phyloP scores from a whole-genome alignment of 495 filamentous ascomycete genomes.

The Lasiosphaeria hispida region DNA sequence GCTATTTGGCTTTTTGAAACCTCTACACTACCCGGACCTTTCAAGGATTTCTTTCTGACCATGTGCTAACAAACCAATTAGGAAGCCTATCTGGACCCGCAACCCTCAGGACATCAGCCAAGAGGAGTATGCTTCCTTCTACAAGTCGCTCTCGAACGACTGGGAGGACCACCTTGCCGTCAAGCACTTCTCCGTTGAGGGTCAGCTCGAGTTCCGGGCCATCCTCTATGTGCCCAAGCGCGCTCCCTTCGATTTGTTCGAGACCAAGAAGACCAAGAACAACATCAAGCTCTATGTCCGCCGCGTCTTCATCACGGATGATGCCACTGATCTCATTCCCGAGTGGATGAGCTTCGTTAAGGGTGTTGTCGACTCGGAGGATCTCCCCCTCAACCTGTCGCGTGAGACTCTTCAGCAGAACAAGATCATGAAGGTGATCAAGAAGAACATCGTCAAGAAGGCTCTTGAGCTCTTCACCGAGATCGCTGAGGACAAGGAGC shows the following conservation, averaged over 20 bases:
- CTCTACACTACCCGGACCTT: not conserved
- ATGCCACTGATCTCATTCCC: conserved; percentile 97
- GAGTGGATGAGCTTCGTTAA: conserved; percentile 99
- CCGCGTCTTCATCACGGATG: conserved; percentile 99
- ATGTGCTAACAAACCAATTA: not conserved
- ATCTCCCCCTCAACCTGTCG: conserved; percentile 97
- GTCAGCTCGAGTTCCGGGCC: conserved; percentile 99
- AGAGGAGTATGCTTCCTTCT: conserved; percentile 98
- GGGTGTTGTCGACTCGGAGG: conserved; percentile 99
- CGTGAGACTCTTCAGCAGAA: conserved; percentile 99
- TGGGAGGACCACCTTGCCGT: conserved; percentile 99
- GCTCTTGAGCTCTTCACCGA: conserved; percentile 97
- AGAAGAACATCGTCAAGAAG: conserved; percentile 99
- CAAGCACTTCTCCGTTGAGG: conserved; percentile 99
- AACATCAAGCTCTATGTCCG: conserved; percentile 99
- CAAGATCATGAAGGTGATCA: conserved; percentile 99
- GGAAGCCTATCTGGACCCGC: conserved; percentile 98
- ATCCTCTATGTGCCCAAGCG: conserved; percentile 99
- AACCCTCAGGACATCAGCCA: conserved; percentile 93
- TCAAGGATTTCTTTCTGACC: not conserved
- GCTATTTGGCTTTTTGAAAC: not conserved
- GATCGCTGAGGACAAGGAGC: conserved; percentile 98
- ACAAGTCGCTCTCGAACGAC: conserved; percentile 99
- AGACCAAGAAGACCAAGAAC: conserved; percentile 99
- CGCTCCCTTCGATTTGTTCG: conserved; percentile 98